Conservation (phyloP, 352 stramenopile species). For the Phytophthora cryptogea region DNA sequence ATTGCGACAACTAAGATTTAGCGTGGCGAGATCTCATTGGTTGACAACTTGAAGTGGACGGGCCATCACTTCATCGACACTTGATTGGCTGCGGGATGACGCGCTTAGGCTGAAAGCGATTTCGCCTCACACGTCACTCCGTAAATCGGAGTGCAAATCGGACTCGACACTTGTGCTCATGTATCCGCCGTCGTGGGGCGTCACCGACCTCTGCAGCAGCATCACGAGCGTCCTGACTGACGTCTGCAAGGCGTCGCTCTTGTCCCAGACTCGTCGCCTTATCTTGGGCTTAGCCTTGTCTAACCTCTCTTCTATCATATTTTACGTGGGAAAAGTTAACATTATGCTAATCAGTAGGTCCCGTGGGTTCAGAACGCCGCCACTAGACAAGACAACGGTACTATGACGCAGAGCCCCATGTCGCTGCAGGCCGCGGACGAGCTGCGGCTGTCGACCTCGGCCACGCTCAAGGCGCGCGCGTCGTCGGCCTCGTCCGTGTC, state of each 20-base stretch:
- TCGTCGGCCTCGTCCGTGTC: conserved; percentile 28
- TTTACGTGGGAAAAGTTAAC: too few relatives aligned
- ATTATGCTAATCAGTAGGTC: too few relatives aligned
- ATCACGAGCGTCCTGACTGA: neutral
- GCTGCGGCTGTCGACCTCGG: conserved; percentile 18
- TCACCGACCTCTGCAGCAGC: too few relatives aligned
- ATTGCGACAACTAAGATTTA: neutral
- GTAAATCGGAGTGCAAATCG: neutral
- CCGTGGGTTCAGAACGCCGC: neutral
- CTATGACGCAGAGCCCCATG: conserved; percentile 33
- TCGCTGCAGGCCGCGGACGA: conserved; percentile 15
- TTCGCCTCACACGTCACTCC: neutral
- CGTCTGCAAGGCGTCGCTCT: too few relatives aligned
- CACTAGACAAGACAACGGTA: conserved; percentile 1
- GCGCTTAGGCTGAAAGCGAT: neutral
- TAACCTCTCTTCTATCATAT: too few relatives aligned
- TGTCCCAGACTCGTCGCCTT: too few relatives aligned
- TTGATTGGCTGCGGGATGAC: conserved; percentile 2
- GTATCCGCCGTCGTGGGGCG: too few relatives aligned
- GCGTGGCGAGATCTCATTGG: conserved; percentile 11
- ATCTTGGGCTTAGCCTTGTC: too few relatives aligned
- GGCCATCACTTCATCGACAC: conserved; percentile 1
- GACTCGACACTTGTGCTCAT: neutral
- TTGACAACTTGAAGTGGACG: conserved; percentile 2
- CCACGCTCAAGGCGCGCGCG: conserved; percentile 23